Evolutionary conservation across 352 stramenopile genomes (phyloP).

Genomic region (Phytophthora capsici): DNA sequence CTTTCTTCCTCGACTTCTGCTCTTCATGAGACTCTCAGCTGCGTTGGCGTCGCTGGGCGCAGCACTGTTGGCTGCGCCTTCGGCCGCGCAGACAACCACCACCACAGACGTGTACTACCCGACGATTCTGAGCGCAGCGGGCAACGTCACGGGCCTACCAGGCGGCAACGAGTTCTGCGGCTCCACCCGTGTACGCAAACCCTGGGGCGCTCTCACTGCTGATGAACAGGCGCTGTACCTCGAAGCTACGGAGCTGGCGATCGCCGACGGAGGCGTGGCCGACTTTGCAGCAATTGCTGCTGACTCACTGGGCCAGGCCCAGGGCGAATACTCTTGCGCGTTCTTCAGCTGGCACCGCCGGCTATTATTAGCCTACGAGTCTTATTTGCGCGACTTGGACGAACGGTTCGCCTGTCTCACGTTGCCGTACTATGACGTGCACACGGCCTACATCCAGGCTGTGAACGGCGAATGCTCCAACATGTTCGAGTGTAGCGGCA

Average conservation of each 20-base stretch:
- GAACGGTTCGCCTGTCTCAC: conserved; percentile 70
- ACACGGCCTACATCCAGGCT: conserved; percentile 62
- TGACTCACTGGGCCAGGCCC: conserved; percentile 52
- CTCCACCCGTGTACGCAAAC: conserved; percentile 52
- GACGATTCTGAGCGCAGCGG: conserved; percentile 44
- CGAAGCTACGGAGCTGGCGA: conserved; percentile 48
- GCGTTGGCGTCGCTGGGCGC: conserved; percentile 5
- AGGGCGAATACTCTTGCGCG: conserved; percentile 61
- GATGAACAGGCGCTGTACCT: conserved; percentile 66
- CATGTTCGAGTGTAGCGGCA: conserved; percentile 70
- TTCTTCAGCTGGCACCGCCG: conserved; percentile 77
- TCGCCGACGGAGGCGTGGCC: conserved; percentile 51
- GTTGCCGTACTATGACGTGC: conserved; percentile 82
- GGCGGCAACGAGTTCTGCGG: conserved; percentile 60
- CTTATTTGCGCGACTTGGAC: conserved; percentile 63
- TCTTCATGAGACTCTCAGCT: conserved; percentile 29
- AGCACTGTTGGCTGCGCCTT: conserved; percentile 11
- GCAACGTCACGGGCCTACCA: conserved; percentile 53
- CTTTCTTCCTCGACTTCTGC: conserved; percentile 3
- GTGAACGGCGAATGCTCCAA: conserved; percentile 55
- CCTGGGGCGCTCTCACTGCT: conserved; percentile 48
- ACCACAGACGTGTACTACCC: conserved; percentile 40
- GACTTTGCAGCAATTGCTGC: conserved; percentile 58
- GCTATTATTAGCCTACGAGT: conserved; percentile 70
- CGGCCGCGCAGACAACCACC: conserved; percentile 26